Evolutionary conservation across 805 yeast species (phyloP).

Genomic region (Gaillardinia entomophila): DNA sequence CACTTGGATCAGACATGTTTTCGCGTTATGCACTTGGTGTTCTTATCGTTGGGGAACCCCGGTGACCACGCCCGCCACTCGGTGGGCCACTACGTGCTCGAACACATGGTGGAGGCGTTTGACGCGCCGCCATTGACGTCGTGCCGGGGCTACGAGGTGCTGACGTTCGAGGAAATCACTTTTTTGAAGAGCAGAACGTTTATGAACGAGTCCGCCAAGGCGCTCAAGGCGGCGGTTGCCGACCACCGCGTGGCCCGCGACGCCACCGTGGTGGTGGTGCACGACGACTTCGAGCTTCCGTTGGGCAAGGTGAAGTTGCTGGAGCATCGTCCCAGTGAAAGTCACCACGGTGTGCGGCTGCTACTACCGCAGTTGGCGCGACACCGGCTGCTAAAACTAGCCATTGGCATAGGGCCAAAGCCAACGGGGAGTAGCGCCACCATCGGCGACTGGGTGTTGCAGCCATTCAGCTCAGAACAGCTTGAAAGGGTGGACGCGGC

Average conservation of each 20-base stretch:
- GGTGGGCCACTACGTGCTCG: conserved; percentile 30
- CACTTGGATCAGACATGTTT: background rate
- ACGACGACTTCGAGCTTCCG: conserved; percentile 34
- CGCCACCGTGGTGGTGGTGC: conserved; percentile 17
- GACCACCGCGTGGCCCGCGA: conserved; percentile 9
- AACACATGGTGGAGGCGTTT: conserved; percentile 17
- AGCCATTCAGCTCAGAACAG: too few species aligned
- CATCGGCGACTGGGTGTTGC: too few species aligned
- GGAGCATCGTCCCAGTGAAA: conserved; percentile 28
- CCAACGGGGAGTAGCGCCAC: conserved; percentile 14
- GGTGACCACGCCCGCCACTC: conserved; percentile 36
- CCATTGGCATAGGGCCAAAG: conserved; percentile 39
- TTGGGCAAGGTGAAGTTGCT: conserved; percentile 25
- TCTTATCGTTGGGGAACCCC: conserved; percentile 36
- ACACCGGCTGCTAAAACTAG: conserved; percentile 17
- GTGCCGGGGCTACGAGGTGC: conserved; percentile 22
- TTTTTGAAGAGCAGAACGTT: conserved; percentile 32
- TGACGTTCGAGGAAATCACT: conserved; percentile 14
- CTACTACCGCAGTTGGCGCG: conserved; percentile 8
- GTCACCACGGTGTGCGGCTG: conserved; percentile 35
- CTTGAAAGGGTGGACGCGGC: too few species aligned
- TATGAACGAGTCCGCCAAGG: conserved; percentile 35
- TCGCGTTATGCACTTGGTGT: conserved; percentile 8
- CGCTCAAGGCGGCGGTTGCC: conserved; percentile 19
- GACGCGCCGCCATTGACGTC: conserved; percentile 24